Evolutionary conservation across 495 filamentous ascomycete species (phyloP).

Genomic region (Rhizodiscina lignyota): DNA sequence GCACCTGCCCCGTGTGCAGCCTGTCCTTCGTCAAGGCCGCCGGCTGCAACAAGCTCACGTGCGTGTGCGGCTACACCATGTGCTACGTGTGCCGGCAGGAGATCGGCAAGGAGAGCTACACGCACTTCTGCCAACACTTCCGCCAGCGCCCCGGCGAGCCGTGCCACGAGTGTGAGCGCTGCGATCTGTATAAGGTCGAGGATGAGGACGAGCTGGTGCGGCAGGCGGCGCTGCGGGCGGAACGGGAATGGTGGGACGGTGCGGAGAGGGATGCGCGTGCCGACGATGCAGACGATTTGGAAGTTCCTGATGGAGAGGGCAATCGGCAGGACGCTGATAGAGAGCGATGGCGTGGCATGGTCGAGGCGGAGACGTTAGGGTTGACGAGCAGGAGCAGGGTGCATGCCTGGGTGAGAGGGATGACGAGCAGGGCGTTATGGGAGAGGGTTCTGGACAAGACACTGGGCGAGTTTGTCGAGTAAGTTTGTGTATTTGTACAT

Average conservation of each 20-base stretch:
- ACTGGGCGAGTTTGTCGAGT: no score
- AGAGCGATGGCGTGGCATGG: no score
- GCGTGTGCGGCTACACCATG: conserved; percentile 95
- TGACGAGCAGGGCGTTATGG: no score
- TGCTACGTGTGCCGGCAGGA: conserved; percentile 72
- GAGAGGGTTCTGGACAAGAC: no score
- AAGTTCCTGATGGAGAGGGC: no score
- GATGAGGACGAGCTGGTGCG: conserved; percentile 65
- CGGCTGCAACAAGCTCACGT: conserved; percentile 95
- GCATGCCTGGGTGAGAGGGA: no score
- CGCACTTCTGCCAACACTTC: conserved; percentile 93
- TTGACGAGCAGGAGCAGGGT: no score
- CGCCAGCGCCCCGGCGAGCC: conserved; percentile 51
- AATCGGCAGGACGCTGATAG: no score
- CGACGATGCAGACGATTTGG: no score
- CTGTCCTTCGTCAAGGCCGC: conserved; percentile 80
- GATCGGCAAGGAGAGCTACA: conserved; percentile 48
- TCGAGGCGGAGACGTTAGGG: no score
- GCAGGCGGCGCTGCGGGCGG: conserved; percentile 62
- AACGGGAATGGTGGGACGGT: conserved; percentile 67
- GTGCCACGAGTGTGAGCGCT: conserved; percentile 68
- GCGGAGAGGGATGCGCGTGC: no score
- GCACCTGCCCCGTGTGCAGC: conserved; percentile 80
- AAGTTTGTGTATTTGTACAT: no score
- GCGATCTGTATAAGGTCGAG: conserved; percentile 78